These are phyloP conservation scores for Rhynchospora pubera DNA, from an alignment of 176 grass and related monocot species.

Conservation along the genomic window DNA sequence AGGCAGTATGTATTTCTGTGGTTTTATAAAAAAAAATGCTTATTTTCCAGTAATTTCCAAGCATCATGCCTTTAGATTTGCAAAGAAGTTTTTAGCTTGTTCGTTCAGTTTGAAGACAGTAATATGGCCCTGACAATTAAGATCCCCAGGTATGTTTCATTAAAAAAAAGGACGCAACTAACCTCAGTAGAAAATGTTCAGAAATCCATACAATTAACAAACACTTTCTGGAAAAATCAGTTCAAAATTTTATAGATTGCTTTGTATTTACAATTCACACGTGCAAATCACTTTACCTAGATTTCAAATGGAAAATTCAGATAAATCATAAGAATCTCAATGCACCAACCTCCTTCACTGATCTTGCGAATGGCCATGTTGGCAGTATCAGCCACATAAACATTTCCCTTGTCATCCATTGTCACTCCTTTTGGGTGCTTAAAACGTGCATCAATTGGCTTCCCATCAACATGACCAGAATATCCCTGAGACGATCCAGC, in stretches of 20 bases:
- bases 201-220: neutral
- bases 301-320: too few relatives aligned
- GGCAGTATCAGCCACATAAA: constrained; percentile 95
- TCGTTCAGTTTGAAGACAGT: neutral
- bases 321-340: constrained; percentile 8
- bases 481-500: constrained; percentile 96
- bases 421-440: constrained; percentile 82
- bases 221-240: neutral
- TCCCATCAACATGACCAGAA: constrained; percentile 85
- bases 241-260: neutral
- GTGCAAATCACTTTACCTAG: too few relatives aligned
- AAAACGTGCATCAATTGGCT: constrained; percentile 88
- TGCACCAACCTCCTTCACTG: constrained; percentile 53
- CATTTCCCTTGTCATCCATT: constrained; percentile 89
- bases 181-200: neutral
- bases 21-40: neutral
- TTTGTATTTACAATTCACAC: neutral
- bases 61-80: neutral
- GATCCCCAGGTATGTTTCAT: neutral
- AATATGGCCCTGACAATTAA: neutral
- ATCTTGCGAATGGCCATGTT: constrained; percentile 95
- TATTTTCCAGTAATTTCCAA: neutral
- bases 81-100: neutral
- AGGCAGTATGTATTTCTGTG: neutral
- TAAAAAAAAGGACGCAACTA: neutral